Evolutionary conservation across 2,329 filamentous ascomycete species (phyloP).

Genomic region (Spiromastix sp.): DNA sequence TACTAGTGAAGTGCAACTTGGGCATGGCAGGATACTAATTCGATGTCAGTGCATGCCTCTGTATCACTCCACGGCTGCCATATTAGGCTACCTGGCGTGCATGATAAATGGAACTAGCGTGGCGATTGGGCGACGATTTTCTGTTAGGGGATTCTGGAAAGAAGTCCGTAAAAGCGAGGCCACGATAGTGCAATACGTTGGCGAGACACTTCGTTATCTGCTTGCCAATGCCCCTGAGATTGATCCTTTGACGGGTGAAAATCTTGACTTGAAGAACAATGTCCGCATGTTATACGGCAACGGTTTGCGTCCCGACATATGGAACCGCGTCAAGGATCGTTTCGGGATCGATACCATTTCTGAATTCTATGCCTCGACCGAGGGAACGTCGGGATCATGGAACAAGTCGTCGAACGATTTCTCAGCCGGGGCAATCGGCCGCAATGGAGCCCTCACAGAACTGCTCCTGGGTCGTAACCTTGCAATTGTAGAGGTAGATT

Average conservation of each 20-base stretch:
- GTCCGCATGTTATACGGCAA: constrained; percentile 75
- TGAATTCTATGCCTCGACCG: constrained; percentile 75
- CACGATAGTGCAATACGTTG: constrained; percentile 77
- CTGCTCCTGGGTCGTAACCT: constrained; percentile 42
- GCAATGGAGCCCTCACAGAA: constrained; percentile 53
- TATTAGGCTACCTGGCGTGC: constrained; percentile 57
- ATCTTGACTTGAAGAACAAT: constrained; percentile 60
- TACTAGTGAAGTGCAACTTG: too few relatives aligned
- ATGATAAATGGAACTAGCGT: constrained; percentile 55
- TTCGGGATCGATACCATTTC: constrained; percentile 64
- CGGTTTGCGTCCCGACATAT: constrained; percentile 74
- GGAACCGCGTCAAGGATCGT: constrained; percentile 71
- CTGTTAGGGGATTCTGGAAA: constrained; percentile 64
- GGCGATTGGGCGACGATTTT: constrained; percentile 67
- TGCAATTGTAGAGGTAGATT: constrained; percentile 60
- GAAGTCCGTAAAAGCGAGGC: constrained; percentile 61
- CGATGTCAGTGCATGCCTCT: constrained; percentile 64
- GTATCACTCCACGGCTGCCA: constrained; percentile 69
- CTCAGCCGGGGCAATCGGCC: constrained; percentile 66
- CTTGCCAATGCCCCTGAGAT: constrained; percentile 53
- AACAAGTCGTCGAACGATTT: constrained; percentile 66
- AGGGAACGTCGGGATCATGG: constrained; percentile 59
- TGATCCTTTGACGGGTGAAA: constrained; percentile 54
- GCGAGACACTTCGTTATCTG: constrained; percentile 76
- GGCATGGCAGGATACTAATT: too few relatives aligned